Evolutionary conservation across 2,329 filamentous ascomycete species (phyloP), one percentile per base, ranked within the genome.

Genomic region (Penicillium sp.): DNA sequence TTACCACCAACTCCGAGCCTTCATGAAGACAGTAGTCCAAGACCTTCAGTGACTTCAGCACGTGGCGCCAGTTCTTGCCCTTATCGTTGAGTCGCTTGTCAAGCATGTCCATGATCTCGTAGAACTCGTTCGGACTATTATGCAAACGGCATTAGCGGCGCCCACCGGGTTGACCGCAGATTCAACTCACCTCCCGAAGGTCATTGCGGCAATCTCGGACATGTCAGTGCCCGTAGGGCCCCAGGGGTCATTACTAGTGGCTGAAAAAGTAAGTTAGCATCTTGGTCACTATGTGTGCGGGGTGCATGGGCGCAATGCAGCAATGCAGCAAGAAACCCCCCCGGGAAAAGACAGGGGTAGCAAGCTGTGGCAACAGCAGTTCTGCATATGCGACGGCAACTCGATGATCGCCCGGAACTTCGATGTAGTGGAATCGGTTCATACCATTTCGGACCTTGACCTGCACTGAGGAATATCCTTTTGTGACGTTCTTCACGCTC

Each of bases 61-160:
- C 94, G 75, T 99, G 94, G 69, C 94, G 88, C 94, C 94, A 99
- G 75, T 99, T 99, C 83, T 97, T 99, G 72, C 94, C 94, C 78
- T 99, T 97, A 78, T 99, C 94, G 70, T 99, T 99, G 71, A 99
- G 81, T 66, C 94, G 89, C 82, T 97, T 97, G 79, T 99, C 94
- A 66, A 99, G 83, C 91, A 99, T 99, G 76, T 99, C 94, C 89
- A 99, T 96, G 70, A 99, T 97, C 75, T 99, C 93, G 80, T 96
- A 96, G 80, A 99, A 99, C 75, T 97, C 94, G 77, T 89, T 93
- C 36, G 92, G 93, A 73, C 93, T 96, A 68, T 53, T 58, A 57
- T 41, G 36, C 47, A 39, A 57, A 49, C 41, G 39, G 48, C 6
- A 56, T 66, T 59, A 62, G 59, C 31, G 52, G 44, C 8, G 8